phyloP scores from a whole-genome alignment of 495 filamentous ascomycete species.

The Tuber umbilicatum region DNA sequence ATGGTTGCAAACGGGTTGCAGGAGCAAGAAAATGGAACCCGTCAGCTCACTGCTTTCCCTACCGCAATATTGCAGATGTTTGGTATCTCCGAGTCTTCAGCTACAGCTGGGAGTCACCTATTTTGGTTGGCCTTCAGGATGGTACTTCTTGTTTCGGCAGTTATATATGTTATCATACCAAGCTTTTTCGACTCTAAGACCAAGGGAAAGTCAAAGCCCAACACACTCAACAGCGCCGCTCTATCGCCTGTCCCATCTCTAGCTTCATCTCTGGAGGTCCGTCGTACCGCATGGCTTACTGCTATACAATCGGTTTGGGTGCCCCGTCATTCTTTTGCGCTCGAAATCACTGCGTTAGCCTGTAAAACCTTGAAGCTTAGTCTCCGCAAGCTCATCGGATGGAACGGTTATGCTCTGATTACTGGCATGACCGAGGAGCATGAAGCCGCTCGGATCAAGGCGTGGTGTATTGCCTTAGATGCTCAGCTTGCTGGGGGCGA shows the following conservation, averaged over 20 bases:
- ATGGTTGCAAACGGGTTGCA: slow-evolving; percentile 80
- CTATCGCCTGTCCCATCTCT: slow-evolving; percentile 58
- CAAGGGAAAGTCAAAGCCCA: slow-evolving; percentile 45
- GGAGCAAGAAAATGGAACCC: slow-evolving; percentile 52
- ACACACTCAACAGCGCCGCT: slow-evolving; percentile 42
- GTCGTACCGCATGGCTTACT: slow-evolving; percentile 86
- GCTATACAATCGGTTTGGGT: slow-evolving; percentile 92
- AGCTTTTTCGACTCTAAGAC: slow-evolving; percentile 58
- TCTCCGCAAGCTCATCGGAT: slow-evolving; percentile 69
- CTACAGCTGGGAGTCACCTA: slow-evolving; percentile 41
- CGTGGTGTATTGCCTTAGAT: slow-evolving; percentile 90
- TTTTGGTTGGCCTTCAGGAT: slow-evolving; percentile 53
- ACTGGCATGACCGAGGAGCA: slow-evolving; percentile 78
- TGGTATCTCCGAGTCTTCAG: slow-evolving; percentile 12
- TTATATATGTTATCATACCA: slow-evolving; percentile 62
- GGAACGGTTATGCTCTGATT: slow-evolving; percentile 64
- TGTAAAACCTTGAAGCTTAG: slow-evolving; percentile 76
- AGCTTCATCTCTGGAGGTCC: slow-evolving; percentile 76
- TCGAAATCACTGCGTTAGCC: slow-evolving; percentile 73
- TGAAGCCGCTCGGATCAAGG: slow-evolving; percentile 79
- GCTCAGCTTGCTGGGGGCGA: slow-evolving; percentile 93
- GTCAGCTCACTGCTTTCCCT: slow-evolving; percentile 66
- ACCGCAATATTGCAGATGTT: slow-evolving; percentile 45
- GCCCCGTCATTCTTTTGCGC: slow-evolving; percentile 75
- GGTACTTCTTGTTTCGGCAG: slow-evolving; percentile 56